Conservation (phyloP, 768 basidiomycete species). For the Tulasnella sp. region DNA sequence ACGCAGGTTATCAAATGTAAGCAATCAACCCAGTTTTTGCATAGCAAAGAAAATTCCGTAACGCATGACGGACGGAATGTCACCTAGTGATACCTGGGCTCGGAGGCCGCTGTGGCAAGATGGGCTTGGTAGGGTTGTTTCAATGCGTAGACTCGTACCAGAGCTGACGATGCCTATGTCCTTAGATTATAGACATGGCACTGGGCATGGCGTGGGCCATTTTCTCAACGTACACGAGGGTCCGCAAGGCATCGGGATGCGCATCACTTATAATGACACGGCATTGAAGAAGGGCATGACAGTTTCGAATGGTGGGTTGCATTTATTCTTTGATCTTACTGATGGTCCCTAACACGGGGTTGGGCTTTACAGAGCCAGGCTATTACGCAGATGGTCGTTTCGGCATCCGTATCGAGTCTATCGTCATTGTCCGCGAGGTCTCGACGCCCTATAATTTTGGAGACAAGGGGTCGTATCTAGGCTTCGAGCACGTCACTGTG, state of each 20-base stretch:
- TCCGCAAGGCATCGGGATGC: slow-evolving; percentile 34
- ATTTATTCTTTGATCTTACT: neutral
- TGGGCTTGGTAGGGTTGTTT: slow-evolving; percentile 49
- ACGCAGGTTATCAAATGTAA: slow-evolving; percentile 39
- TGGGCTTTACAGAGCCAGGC: slow-evolving; percentile 53
- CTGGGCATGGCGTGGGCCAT: slow-evolving; percentile 90
- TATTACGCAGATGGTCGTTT: slow-evolving; percentile 85
- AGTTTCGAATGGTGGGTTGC: slow-evolving; percentile 56
- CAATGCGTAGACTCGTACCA: slow-evolving; percentile 3
- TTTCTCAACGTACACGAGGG: slow-evolving; percentile 94
- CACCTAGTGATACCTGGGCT: slow-evolving; percentile 64
- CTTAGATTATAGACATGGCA: slow-evolving; percentile 54
- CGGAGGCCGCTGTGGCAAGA: slow-evolving; percentile 74
- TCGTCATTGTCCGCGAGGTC: slow-evolving; percentile 63
- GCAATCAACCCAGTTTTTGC: neutral
- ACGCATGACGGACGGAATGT: neutral
- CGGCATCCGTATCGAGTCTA: slow-evolving; percentile 88
- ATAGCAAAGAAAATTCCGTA: too few species aligned
- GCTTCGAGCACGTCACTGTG: slow-evolving; percentile 80
- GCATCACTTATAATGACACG: slow-evolving; percentile 52
- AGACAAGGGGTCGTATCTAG: slow-evolving; percentile 60
- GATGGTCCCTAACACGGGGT: too few species aligned
- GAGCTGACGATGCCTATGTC: slow-evolving; percentile 10
- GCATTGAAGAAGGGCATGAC: slow-evolving; percentile 78
- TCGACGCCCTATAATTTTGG: slow-evolving; percentile 71